Conservation (phyloP, 23 red algal genomes). For the Cyanidioschyzon merolae region DNA sequence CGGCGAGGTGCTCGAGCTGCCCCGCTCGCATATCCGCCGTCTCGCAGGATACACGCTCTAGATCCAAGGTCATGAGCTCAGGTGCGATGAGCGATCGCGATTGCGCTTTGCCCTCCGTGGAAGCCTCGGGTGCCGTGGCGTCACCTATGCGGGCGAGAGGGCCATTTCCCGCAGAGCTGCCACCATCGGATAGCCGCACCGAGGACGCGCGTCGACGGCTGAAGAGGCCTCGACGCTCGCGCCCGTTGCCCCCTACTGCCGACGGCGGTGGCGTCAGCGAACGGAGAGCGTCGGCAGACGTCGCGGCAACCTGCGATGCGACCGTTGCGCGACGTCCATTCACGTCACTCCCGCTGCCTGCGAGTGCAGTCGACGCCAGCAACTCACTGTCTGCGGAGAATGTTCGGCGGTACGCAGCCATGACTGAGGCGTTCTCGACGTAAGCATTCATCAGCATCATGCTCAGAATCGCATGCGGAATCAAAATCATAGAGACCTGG, state of each 20-base stretch:
- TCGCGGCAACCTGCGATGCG: not conserved
- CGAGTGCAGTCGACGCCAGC: not conserved
- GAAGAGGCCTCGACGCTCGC: conserved; percentile 8
- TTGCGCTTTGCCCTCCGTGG: not conserved
- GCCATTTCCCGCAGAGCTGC: not conserved
- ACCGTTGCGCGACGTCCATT: not conserved
- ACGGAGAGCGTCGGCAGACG: not conserved
- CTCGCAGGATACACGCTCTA: not conserved
- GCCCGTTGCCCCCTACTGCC: not conserved
- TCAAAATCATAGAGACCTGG: not conserved
- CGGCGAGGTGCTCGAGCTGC: not conserved
- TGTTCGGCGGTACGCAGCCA: not conserved
- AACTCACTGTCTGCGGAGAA: not conserved
- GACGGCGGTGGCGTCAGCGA: conserved; percentile 2
- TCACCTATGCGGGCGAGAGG: not conserved
- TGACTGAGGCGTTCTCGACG: not conserved
- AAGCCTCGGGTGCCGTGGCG: not conserved
- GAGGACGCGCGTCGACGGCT: not conserved
- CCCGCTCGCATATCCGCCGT: not conserved
- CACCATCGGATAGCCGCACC: not conserved
- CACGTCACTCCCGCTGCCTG: not conserved
- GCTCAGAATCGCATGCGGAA: not conserved
- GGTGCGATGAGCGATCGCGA: not conserved
- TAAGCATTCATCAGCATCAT: conserved; percentile 14
- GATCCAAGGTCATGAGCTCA: not conserved